Evolutionary conservation across 2,329 filamentous ascomycete species (phyloP).

Genomic region (Cordyceps cateniannulata): DNA sequence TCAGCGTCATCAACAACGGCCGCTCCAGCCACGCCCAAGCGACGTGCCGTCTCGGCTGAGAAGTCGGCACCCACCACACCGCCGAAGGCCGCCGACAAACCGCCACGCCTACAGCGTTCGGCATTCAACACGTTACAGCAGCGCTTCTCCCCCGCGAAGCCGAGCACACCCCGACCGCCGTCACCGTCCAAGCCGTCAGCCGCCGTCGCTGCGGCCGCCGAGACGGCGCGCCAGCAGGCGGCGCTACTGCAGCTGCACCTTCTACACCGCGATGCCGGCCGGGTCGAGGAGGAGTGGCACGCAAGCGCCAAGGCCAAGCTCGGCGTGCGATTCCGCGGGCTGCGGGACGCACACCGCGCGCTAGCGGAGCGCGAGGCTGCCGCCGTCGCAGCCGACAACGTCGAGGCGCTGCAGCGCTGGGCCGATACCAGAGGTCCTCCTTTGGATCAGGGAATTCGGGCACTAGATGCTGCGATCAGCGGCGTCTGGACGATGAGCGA

Average conservation of each 20-base stretch:
- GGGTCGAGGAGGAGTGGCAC: constrained; percentile 44
- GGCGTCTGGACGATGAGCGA: constrained; percentile 54
- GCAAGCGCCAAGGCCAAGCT: constrained; percentile 47
- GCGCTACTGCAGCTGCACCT: constrained; percentile 61
- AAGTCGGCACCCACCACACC: constrained; percentile 16
- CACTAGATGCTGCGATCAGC: constrained; percentile 49
- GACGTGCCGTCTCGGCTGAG: constrained; percentile 19
- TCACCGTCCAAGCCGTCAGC: constrained; percentile 55
- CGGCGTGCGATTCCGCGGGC: constrained; percentile 35
- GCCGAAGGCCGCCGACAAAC: constrained; percentile 12
- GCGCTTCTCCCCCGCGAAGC: constrained; percentile 60
- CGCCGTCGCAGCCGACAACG: constrained; percentile 44
- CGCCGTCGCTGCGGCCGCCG: constrained; percentile 52
- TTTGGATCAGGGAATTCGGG: constrained; percentile 49
- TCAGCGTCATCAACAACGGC: constrained; percentile 12
- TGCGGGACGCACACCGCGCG: constrained; percentile 29
- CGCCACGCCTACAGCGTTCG: constrained; percentile 37
- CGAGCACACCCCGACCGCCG: constrained; percentile 39
- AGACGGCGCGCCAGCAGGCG: constrained; percentile 53
- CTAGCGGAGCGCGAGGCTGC: constrained; percentile 33
- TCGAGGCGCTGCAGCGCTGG: constrained; percentile 48
- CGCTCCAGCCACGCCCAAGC: constrained; percentile 13
- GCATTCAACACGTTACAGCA: constrained; percentile 59
- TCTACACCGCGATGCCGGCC: constrained; percentile 48
- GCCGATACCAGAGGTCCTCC: constrained; percentile 29